Percentiles rank a stretch among this genome's conserved stretches.
Evolutionary conservation across 148 eudicot species (phyloP).

Genomic region (Oxyria digyna): DNA sequence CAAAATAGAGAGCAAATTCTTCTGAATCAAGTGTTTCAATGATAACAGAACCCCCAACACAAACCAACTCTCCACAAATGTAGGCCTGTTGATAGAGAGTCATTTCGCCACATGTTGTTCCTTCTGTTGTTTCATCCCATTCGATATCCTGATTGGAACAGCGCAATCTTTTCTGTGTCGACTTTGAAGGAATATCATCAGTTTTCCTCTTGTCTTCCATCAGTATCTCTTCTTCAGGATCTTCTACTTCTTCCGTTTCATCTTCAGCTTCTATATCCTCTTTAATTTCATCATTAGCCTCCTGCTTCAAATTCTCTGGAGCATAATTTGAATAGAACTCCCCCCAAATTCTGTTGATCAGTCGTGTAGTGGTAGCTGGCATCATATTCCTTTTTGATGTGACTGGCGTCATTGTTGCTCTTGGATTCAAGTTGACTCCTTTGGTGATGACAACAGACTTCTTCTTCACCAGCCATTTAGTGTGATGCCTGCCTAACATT

Average conservation of each 20-base stretch:
- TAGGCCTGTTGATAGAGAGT: conserved; percentile 44
- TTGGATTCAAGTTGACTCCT: conserved; percentile 65
- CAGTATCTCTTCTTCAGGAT: conserved; percentile 34
- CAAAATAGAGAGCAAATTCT: conserved; percentile 44
- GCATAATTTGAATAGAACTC: conserved; percentile 76
- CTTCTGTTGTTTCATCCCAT: conserved; percentile 62
- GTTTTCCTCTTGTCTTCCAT: conserved; percentile 24
- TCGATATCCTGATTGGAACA: conserved; percentile 25
- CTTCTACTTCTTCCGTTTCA: conserved; percentile 43
- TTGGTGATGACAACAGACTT: conserved; percentile 29
- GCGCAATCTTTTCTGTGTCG: conserved; percentile 28
- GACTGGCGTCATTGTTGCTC: conserved; percentile 56
- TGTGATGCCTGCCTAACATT: conserved; percentile 82
- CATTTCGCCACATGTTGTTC: conserved; percentile 25
- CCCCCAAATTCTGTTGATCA: conserved; percentile 96
- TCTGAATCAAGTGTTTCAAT: conserved; percentile 42
- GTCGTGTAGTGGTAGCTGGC: conserved; percentile 88
- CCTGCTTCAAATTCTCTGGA: conserved; percentile 56
- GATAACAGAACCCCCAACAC: conserved; percentile 51
- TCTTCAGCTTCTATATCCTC: conserved; percentile 61
- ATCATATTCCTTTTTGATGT: conserved; percentile 69
- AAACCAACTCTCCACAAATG: conserved; percentile 43
- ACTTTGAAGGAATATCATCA: conserved; percentile 17
- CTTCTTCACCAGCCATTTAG: conserved; percentile 92
- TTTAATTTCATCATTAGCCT: conserved; percentile 18